These are phyloP conservation scores for Apiospora marii DNA, from an alignment of 2,329 filamentous ascomycete species.

Conservation along the genomic window DNA sequence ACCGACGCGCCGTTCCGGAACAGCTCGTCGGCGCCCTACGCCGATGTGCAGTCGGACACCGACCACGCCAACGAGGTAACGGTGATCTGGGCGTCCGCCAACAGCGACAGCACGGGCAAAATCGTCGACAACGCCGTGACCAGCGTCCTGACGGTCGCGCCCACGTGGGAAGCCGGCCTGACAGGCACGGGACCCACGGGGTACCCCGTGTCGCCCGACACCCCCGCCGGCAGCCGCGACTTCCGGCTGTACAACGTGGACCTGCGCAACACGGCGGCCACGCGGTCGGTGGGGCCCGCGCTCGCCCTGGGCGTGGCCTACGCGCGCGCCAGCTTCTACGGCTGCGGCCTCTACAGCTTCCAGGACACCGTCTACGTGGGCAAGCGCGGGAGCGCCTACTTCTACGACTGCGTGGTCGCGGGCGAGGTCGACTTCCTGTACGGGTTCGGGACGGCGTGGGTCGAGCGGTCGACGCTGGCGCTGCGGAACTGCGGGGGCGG, in stretches of 20 bases:
- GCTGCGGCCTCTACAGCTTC: constrained; percentile 70
- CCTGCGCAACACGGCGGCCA: constrained; percentile 66
- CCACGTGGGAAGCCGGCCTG: constrained; percentile 67
- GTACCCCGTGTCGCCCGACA: constrained; percentile 64
- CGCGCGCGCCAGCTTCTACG: constrained; percentile 73
- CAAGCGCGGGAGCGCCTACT: constrained; percentile 72
- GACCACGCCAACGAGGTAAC: constrained; percentile 61
- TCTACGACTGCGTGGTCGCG: constrained; percentile 66
- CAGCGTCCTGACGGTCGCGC: constrained; percentile 67
- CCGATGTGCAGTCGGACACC: constrained; percentile 44
- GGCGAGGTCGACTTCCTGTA: constrained; percentile 75
- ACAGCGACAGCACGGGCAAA: constrained; percentile 48
- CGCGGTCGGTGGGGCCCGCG: constrained; percentile 59
- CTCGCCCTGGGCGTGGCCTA: constrained; percentile 68
- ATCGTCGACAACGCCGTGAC: constrained; percentile 69
- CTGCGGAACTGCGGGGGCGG: constrained; percentile 71
- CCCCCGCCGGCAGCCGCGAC: constrained; percentile 68
- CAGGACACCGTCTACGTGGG: constrained; percentile 75
- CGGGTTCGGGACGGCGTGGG: constrained; percentile 71
- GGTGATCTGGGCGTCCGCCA: constrained; percentile 65
- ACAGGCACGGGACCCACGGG: constrained; percentile 70
- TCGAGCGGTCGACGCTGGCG: constrained; percentile 60
- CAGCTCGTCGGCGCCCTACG: constrained; percentile 46
- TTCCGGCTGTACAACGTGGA: constrained; percentile 74
- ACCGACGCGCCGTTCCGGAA: constrained; percentile 40